Conservation (phyloP, 2,329 filamentous ascomycete species). For the Monosporascus sp. region DNA sequence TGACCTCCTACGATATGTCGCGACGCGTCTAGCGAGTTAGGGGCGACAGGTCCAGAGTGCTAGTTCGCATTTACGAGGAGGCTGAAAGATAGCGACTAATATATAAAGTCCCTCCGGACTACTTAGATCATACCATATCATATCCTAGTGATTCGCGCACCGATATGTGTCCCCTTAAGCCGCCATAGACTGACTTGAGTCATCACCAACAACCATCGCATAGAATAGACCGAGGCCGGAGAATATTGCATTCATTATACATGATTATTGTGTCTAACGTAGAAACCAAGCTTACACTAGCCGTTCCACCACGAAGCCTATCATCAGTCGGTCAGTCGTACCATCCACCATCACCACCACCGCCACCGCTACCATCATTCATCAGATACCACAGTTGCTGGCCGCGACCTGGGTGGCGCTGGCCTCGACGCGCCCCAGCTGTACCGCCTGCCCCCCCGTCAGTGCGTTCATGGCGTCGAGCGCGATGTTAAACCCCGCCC, state of each 20-base stretch:
- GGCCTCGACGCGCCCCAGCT: slow-evolving; percentile 49
- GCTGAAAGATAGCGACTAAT: background rate
- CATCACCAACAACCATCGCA: no score
- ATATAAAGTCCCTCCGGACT: no score
- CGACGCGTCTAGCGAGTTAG: background rate
- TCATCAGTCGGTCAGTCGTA: background rate
- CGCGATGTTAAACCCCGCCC: slow-evolving; percentile 50
- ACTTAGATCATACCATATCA: no score
- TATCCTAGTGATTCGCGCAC: no score
- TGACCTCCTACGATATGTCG: background rate
- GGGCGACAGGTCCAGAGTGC: background rate
- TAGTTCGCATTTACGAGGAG: background rate
- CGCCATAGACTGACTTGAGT: no score
- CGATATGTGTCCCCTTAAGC: no score
- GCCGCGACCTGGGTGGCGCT: slow-evolving; percentile 36
- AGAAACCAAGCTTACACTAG: no score
- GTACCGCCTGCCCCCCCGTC: slow-evolving; percentile 43
- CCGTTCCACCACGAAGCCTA: background rate
- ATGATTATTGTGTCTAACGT: no score
- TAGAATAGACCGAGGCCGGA: no score
- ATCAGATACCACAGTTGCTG: slow-evolving; percentile 37
- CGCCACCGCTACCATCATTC: background rate
- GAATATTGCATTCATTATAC: no score
- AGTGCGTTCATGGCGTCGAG: slow-evolving; percentile 49
- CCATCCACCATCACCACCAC: no score